phyloP scores from a whole-genome alignment of 148 eudicot genomes.

The Fagopyrum homotropicum region DNA sequence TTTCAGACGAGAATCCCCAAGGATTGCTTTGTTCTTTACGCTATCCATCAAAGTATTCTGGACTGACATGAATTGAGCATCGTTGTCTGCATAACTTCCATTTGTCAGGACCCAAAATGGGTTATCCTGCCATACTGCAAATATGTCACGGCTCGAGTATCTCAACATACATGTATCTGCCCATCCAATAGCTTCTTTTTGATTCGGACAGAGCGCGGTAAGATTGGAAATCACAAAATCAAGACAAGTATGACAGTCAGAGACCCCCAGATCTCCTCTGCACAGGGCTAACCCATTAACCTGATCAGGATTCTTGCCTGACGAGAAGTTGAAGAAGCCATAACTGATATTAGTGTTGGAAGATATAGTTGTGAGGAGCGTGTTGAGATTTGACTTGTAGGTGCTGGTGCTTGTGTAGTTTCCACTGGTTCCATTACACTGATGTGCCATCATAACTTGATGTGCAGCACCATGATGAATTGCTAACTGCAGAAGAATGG shows the following conservation, averaged over 20 bases:
- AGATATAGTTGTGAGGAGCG: conserved; percentile 17
- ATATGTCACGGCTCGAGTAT: neutral
- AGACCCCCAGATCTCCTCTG: conserved; percentile 32
- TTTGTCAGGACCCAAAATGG: neutral
- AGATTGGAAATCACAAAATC: conserved; percentile 9
- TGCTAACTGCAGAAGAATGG: neutral
- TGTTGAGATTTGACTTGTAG: conserved; percentile 18
- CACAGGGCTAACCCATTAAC: conserved; percentile 40
- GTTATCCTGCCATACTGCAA: neutral
- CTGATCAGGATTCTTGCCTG: conserved; percentile 24
- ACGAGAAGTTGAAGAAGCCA: conserved; percentile 33
- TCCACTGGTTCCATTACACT: neutral
- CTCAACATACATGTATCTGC: conserved; percentile 9
- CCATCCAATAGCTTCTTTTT: conserved; percentile 5
- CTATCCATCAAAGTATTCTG: neutral
- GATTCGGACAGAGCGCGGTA: neutral
- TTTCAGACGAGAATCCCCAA: conserved; percentile 17
- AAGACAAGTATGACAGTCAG: conserved; percentile 29
- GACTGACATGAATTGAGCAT: neutral
- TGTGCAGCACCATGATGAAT: neutral
- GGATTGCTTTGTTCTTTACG: conserved; percentile 13
- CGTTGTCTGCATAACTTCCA: neutral
- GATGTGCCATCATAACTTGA: neutral
- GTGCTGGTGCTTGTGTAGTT: conserved; percentile 18
- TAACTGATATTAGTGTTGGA: conserved; percentile 17